These are phyloP conservation scores for Neurospora sp. DNA, from an alignment of 495 filamentous ascomycete species.

Conservation along the genomic window DNA sequence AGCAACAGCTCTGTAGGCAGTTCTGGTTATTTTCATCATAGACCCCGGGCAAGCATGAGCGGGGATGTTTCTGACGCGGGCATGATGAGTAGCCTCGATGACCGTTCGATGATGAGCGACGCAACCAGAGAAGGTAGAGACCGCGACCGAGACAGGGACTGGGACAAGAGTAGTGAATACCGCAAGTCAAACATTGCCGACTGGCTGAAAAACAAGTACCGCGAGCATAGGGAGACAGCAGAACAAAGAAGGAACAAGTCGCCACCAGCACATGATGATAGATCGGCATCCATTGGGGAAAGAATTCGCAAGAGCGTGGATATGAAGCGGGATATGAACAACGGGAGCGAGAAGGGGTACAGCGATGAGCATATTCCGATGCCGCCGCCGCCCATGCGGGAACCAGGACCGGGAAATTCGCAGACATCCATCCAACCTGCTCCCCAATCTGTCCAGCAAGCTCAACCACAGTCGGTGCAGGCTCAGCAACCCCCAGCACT, in stretches of 20 bases:
- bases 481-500: neutral
- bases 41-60: slow-evolving; percentile 44
- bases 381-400: neutral
- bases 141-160: slow-evolving; percentile 18
- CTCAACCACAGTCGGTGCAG: neutral
- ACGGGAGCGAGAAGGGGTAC: neutral
- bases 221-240: slow-evolving; percentile 60
- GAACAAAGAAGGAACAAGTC: slow-evolving; percentile 46
- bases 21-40: slow-evolving; percentile 19
- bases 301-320: slow-evolving; percentile 33
- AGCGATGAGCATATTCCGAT: neutral
- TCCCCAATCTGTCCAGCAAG: neutral
- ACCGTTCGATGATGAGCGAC: slow-evolving; percentile 15
- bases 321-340: slow-evolving; percentile 17
- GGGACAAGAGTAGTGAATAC: slow-evolving; percentile 44
- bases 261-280: slow-evolving; percentile 18
- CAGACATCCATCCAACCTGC: neutral
- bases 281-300: slow-evolving; percentile 13
- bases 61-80: slow-evolving; percentile 42
- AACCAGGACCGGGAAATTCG: neutral
- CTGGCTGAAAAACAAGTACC: slow-evolving; percentile 78
- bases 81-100: slow-evolving; percentile 23
- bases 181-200: slow-evolving; percentile 59
- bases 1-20: slow-evolving; percentile 65
- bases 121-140: neutral